These are phyloP conservation scores for Geotrichum candidum DNA, from an alignment of 1,139 yeast genomes.

Conservation along the genomic window DNA sequence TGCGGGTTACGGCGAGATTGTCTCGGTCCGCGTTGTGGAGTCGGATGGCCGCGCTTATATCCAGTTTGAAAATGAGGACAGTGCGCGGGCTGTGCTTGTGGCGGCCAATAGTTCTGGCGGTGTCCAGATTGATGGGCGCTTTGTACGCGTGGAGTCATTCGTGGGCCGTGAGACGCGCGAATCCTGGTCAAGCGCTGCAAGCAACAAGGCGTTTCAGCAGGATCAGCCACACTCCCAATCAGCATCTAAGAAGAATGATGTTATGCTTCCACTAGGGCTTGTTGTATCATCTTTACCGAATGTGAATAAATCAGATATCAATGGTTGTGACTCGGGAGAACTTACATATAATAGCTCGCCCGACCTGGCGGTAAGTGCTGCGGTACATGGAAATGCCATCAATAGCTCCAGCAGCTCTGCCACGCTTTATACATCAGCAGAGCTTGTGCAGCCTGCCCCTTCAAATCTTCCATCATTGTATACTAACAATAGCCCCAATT, in stretches of 20 bases:
- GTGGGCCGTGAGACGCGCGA: not conserved
- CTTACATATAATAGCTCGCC: not conserved
- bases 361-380: too few species aligned
- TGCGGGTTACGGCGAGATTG: constrained; percentile 75
- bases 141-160: not conserved
- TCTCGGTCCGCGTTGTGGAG: constrained; percentile 81
- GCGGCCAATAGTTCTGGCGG: not conserved
- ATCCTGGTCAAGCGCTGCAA: not conserved
- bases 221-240: too few species aligned
- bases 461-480: not conserved
- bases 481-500: not conserved
- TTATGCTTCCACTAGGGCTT: not conserved
- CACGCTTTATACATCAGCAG: not conserved
- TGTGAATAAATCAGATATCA: not conserved
- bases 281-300: not conserved
- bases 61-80: constrained; percentile 72
- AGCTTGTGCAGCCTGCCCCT: not conserved
- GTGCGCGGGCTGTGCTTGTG: constrained; percentile 84
- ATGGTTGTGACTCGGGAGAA: not conserved
- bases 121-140: not conserved
- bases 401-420: not conserved
- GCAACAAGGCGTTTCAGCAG: not conserved
- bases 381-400: not conserved
- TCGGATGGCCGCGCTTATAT: constrained; percentile 88
- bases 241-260: not conserved